Evolutionary conservation across 2,329 filamentous ascomycete genomes (phyloP).

Genomic region (Neobulgaria alba): DNA sequence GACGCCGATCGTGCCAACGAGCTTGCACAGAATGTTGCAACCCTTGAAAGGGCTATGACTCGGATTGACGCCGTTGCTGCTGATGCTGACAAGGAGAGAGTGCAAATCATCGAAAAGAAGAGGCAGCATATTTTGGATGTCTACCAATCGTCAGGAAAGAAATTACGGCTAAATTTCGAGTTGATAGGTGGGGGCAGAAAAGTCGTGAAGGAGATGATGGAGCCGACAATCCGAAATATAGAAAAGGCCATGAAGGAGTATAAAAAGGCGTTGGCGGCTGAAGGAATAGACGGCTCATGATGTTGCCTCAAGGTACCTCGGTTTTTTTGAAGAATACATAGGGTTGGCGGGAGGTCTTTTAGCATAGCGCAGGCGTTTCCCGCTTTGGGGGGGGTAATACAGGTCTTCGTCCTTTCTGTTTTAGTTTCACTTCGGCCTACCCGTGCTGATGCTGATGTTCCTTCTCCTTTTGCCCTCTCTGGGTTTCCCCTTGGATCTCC

Average conservation of each 20-base stretch:
- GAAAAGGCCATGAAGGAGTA: constrained; percentile 65
- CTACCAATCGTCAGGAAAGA: constrained; percentile 65
- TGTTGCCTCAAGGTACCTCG: too few relatives aligned
- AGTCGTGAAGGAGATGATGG: constrained; percentile 68
- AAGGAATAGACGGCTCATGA: constrained; percentile 28
- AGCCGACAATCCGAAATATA: constrained; percentile 63
- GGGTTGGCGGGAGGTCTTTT: constrained; percentile 2
- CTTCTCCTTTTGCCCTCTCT: background rate
- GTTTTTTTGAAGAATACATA: too few relatives aligned
- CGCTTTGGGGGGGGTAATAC: too few relatives aligned
- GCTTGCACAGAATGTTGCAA: constrained; percentile 73
- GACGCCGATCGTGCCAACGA: constrained; percentile 74
- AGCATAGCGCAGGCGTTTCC: constrained; percentile 25
- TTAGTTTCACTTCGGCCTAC: too few relatives aligned
- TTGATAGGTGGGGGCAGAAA: constrained; percentile 66
- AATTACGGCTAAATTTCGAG: constrained; percentile 58
- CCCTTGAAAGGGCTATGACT: constrained; percentile 65
- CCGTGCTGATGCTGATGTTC: background rate
- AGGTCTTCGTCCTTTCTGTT: too few relatives aligned
- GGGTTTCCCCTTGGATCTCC: background rate
- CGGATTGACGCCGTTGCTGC: constrained; percentile 74
- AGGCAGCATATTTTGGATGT: constrained; percentile 64
- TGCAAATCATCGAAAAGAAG: constrained; percentile 54
- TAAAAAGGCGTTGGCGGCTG: constrained; percentile 59
- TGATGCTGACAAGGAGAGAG: constrained; percentile 68